Evolutionary conservation across 1,284 basidiomycete genomes (phyloP).

Genomic region (Ustilago lituana): DNA sequence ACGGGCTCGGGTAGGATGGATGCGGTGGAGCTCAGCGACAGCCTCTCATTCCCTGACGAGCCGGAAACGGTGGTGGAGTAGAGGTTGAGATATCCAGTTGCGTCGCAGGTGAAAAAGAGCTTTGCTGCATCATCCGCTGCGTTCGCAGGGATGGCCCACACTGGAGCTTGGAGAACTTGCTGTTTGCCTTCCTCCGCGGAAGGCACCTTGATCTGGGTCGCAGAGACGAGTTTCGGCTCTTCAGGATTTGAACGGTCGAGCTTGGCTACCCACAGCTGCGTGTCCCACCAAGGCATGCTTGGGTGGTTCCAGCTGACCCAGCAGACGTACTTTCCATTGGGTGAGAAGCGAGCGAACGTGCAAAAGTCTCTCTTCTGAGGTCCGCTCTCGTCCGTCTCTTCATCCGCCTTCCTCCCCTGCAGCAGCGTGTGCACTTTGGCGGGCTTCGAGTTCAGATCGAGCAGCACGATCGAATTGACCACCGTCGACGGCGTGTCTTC

Average conservation of each 20-base stretch:
- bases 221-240: constrained; percentile 16
- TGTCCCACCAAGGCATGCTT: constrained; percentile 83
- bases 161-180: constrained; percentile 64
- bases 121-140: constrained; percentile 67
- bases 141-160: constrained; percentile 71
- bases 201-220: constrained; percentile 17
- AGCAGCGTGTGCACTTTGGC: constrained; percentile 30
- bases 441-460: constrained; percentile 68
- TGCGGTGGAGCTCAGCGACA: constrained; percentile 1
- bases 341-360: constrained; percentile 74
- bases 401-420: constrained; percentile 68
- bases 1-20: constrained; percentile 70
- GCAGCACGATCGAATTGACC: constrained; percentile 73
- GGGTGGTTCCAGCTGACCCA: constrained; percentile 79
- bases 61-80: constrained; percentile 69
- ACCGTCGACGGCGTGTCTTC: constrained; percentile 72
- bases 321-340: constrained; percentile 74
- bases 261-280: constrained; percentile 73
- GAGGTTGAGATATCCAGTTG: constrained; percentile 77
- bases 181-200: constrained; percentile 18
- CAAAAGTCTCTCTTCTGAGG: constrained; percentile 75
- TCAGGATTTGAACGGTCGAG: constrained; percentile 47
- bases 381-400: constrained; percentile 9
- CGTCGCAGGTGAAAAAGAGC: constrained; percentile 77
- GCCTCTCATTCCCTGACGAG: neutral